phyloP scores from a whole-genome alignment of 1,284 basidiomycete genomes.

The Heterobasidion annosum region DNA sequence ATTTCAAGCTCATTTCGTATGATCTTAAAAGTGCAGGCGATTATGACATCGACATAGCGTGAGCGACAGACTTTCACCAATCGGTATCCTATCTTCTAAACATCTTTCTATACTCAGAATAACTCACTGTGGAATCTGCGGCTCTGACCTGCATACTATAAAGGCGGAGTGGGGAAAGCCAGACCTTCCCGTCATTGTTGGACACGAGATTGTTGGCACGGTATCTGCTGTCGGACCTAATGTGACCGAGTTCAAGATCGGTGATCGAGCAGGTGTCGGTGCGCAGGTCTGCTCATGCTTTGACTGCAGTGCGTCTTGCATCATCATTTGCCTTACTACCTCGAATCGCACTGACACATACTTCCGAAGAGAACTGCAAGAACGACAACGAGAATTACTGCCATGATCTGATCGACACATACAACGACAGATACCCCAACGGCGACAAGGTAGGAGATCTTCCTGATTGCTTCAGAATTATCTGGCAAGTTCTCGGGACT shows the following conservation, averaged over 20 bases:
- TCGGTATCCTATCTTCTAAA: too few species aligned
- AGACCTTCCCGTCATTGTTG: conserved; percentile 30
- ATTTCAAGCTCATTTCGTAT: conserved; percentile 30
- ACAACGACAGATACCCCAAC: conserved; percentile 39
- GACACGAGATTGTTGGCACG: conserved; percentile 58
- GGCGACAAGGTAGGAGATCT: conserved; percentile 16
- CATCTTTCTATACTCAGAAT: conserved; percentile 9
- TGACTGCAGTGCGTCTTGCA: conserved; percentile 28
- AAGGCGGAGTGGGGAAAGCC: conserved; percentile 37
- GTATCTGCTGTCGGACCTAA: conserved; percentile 45
- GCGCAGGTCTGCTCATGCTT: conserved; percentile 48
- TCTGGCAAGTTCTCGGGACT: neutral
- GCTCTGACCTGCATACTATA: conserved; percentile 47
- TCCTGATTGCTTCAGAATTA: neutral
- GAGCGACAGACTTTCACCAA: neutral
- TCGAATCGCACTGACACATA: neutral
- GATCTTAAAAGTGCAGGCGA: conserved; percentile 23
- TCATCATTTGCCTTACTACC: neutral
- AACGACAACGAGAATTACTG: conserved; percentile 48
- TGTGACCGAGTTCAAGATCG: conserved; percentile 49
- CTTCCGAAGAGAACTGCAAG: conserved; percentile 31
- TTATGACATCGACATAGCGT: conserved; percentile 25
- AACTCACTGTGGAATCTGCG: conserved; percentile 33
- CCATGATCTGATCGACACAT: conserved; percentile 22
- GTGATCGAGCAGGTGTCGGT: conserved; percentile 58